Base-by-base conservation (phyloP, 2,329 filamentous ascomycete genomes). In the Fusarium sp. region DNA sequence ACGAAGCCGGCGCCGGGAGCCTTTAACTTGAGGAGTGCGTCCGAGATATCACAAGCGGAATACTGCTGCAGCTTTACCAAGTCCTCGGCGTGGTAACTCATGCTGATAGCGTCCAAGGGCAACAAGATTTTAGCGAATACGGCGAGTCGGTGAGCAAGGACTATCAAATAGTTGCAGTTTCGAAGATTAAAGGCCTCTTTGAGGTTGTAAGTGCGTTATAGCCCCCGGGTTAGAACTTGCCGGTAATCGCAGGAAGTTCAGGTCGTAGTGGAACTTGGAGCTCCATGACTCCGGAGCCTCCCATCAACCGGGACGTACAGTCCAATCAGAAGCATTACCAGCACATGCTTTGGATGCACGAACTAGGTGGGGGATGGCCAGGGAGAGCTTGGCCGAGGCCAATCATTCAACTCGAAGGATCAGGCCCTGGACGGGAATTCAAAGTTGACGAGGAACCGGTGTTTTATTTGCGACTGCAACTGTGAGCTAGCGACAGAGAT, bases 21-120 rank as follows among this genome's bases (percentile, higher is more conserved):
- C 67, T 91, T 88, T 54, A 95, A 86, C 78, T 92, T 93, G 63
- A 94, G 86, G 5, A 95, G 87, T 11, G 92, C 92, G 80, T 95
- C 93, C 17, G 92, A 93, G 69, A 94, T 85, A 86, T 93, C 86
- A 80, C 86, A 88, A 42, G 86, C 84, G 24, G 82, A 82, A 75
- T 86, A 87, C 42, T 80, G 75, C 65, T 74, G 76, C 30, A 85
- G 82, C 62, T 75, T 70, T 60, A 77, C 69, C 61, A 78, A 75
- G 39, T 75, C 70, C 57, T 76, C 72, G 61, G 75, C 56, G 58
- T 66, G 63, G 50, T 76, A 70, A 63, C 48, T 58, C 77, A 79
- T 79, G 60, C 66, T 63, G 60, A 53, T 59, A 68, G 66, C 57
- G 72, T 72, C 61, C 66, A 61, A 59, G 36, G 38, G 44, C 39